phyloP scores from a whole-genome alignment of 2,329 filamentous ascomycete species.

The Curvularia sp. region DNA sequence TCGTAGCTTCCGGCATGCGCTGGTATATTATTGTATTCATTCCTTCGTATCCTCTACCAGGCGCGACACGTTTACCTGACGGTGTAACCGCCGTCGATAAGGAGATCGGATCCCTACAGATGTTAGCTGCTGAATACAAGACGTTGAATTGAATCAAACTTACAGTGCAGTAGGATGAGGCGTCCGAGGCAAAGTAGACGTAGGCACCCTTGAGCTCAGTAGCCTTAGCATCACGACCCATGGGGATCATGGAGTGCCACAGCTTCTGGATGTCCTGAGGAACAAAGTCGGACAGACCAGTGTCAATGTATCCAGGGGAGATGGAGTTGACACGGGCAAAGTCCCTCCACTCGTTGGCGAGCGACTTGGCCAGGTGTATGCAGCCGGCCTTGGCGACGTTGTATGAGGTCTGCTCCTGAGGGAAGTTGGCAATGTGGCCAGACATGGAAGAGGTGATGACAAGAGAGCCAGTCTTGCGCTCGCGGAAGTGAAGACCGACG shows the following conservation, averaged over 20 bases:
- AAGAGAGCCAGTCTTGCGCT: slow-evolving; percentile 68
- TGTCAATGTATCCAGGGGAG: slow-evolving; percentile 73
- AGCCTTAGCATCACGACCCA: slow-evolving; percentile 76
- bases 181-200: slow-evolving; percentile 81
- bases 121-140: slow-evolving; percentile 24
- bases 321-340: slow-evolving; percentile 73
- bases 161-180: slow-evolving; percentile 80
- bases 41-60: slow-evolving; percentile 17
- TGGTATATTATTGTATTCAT: slow-evolving; percentile 20
- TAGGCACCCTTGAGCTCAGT: slow-evolving; percentile 84
- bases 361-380: slow-evolving; percentile 68
- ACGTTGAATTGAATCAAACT: slow-evolving; percentile 13
- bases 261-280: slow-evolving; percentile 71
- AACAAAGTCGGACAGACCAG: slow-evolving; percentile 70
- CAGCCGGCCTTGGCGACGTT: slow-evolving; percentile 67
- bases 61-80: slow-evolving; percentile 43
- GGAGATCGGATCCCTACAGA: slow-evolving; percentile 65
- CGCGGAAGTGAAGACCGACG: slow-evolving; percentile 79
- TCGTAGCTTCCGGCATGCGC: slow-evolving; percentile 23
- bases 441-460: slow-evolving; percentile 78
- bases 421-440: slow-evolving; percentile 84
- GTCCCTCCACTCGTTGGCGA: slow-evolving; percentile 74
- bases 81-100: slow-evolving; percentile 78
- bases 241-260: slow-evolving; percentile 80
- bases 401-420: slow-evolving; percentile 65